These are phyloP conservation scores for Candida patagonica DNA, from an alignment of 805 yeast species.

Conservation along the genomic window DNA sequence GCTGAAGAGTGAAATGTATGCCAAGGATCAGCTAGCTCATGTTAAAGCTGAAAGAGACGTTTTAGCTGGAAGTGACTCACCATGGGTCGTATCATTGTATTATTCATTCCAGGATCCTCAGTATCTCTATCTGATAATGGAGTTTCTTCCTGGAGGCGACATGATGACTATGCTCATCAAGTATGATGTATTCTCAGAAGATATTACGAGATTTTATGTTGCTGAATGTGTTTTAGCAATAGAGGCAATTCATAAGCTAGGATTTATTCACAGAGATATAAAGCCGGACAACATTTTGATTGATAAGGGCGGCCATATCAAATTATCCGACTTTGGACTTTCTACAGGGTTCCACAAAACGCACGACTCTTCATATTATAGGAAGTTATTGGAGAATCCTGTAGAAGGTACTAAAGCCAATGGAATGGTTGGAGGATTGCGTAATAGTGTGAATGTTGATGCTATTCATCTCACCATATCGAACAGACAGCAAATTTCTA, in stretches of 20 bases:
- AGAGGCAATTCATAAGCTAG: conserved; percentile 86
- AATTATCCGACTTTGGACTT: conserved; percentile 66
- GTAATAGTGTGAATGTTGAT: conserved; percentile 84
- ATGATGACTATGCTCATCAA: conserved; percentile 92
- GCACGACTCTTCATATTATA: conserved; percentile 81
- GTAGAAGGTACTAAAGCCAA: conserved; percentile 18
- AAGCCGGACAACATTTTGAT: conserved; percentile 93
- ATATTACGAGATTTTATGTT: conserved; percentile 79
- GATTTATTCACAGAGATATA: conserved; percentile 93
- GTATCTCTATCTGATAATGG: conserved; percentile 71
- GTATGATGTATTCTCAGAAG: conserved; percentile 91
- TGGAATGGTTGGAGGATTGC: conserved; percentile 23
- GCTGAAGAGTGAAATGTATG: conserved; percentile 85
- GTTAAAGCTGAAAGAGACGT: conserved; percentile 96
- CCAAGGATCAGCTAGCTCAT: conserved; percentile 88
- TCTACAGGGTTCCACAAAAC: conserved; percentile 93
- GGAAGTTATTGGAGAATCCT: conserved; percentile 67
- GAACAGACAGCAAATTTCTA: conserved; percentile 87
- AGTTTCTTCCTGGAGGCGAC: conserved; percentile 76
- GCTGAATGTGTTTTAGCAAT: conserved; percentile 94
- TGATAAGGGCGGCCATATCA: conserved; percentile 66
- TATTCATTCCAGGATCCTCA: conserved; percentile 75
- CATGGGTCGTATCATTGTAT: conserved; percentile 79
- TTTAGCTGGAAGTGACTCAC: conserved; percentile 79
- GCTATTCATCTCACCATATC: conserved; percentile 94